These are phyloP conservation scores for Annulohypoxylon nitens DNA, from an alignment of 495 filamentous ascomycete species.

Conservation along the genomic window DNA sequence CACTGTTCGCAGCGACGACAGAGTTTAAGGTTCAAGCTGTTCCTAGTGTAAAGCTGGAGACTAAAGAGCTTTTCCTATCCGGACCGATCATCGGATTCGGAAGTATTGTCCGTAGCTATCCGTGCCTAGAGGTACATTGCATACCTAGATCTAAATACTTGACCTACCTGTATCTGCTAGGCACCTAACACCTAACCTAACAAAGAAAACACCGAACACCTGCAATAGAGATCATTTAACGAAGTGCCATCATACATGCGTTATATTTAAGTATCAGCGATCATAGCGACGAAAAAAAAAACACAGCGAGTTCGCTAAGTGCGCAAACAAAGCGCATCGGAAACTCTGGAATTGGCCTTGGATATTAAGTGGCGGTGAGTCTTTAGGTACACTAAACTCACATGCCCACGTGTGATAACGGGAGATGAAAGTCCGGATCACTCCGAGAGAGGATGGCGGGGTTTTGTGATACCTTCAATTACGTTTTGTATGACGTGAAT, in stretches of 20 bases:
- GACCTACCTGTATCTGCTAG: not conserved
- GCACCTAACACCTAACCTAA: not conserved
- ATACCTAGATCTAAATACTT: not conserved
- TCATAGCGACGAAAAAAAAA: not conserved
- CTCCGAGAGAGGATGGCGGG: constrained; percentile 15
- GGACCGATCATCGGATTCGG: constrained; percentile 43
- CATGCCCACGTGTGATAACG: constrained; percentile 42
- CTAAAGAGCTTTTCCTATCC: constrained; percentile 36
- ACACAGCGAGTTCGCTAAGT: not conserved
- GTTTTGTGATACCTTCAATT: not conserved
- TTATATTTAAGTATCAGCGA: not conserved
- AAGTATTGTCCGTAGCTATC: constrained; percentile 22
- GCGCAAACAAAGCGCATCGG: constrained; percentile 8
- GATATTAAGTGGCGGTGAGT: constrained; percentile 33
- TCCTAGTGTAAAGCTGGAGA: constrained; percentile 3
- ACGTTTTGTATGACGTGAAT: not conserved
- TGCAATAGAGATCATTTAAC: not conserved
- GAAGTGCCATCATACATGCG: not conserved
- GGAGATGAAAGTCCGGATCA: constrained; percentile 12
- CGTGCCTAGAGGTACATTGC: not conserved
- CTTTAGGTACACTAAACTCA: constrained; percentile 6
- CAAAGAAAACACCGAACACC: not conserved
- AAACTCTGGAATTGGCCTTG: not conserved
- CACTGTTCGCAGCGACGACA: constrained; percentile 35
- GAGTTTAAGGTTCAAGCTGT: constrained; percentile 27